These are phyloP conservation scores for Quercus rubra DNA, from an alignment of 306 rosid genomes.

Conservation along the genomic window DNA sequence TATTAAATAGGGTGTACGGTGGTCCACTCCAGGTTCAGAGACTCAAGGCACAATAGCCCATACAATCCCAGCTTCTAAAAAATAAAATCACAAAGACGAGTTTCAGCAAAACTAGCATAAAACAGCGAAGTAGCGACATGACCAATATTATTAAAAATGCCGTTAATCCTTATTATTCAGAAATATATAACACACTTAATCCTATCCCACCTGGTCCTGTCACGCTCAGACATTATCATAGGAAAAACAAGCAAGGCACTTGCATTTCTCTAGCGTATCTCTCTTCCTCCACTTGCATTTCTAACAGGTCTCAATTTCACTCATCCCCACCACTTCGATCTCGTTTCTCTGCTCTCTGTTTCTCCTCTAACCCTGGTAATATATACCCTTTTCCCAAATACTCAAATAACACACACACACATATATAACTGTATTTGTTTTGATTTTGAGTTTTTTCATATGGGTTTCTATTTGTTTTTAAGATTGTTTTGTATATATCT, in stretches of 20 bases:
- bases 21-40: no score
- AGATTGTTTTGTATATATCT: neutral
- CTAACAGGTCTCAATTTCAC: neutral
- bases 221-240: neutral
- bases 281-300: neutral
- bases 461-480: neutral
- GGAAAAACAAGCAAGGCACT: neutral
- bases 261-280: neutral
- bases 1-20: no score
- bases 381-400: neutral
- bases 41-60: no score
- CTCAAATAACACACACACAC: neutral
- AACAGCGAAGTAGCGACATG: no score
- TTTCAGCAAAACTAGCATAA: no score
- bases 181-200: neutral
- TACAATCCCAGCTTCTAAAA: no score
- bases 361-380: slow-evolving; percentile 32
- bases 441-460: neutral
- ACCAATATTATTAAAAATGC: no score
- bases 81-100: no score
- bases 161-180: no score
- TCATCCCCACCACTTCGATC: neutral
- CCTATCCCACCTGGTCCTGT: neutral
- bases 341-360: slow-evolving; percentile 20
- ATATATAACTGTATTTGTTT: neutral